A percentile compares a stretch with the other conserved stretches of the same genome.
Evolutionary conservation across 2,329 filamentous ascomycete genomes (phyloP).

Genomic region (Cladosporium halotolerans): DNA sequence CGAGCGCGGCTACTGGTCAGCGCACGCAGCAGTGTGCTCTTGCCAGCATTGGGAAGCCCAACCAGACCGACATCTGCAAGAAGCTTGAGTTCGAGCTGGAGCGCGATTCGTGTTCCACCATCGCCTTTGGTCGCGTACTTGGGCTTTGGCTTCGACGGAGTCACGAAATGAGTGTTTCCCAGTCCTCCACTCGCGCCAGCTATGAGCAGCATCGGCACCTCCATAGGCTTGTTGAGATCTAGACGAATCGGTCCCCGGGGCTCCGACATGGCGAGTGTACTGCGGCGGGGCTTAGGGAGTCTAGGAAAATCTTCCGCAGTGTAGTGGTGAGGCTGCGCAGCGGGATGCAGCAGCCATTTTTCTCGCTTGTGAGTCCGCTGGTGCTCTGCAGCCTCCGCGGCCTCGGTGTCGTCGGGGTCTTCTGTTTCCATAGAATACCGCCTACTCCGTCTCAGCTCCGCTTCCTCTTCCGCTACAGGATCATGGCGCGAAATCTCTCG

Average conservation of each 20-base stretch:
- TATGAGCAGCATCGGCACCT: constrained; percentile 75
- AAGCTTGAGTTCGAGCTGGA: constrained; percentile 89
- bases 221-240: constrained; percentile 61
- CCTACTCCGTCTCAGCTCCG: constrained; percentile 23
- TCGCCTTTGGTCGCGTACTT: constrained; percentile 87
- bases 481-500: constrained; percentile 75
- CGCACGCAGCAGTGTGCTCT: constrained; percentile 83
- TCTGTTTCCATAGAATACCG: constrained; percentile 10
- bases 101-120: constrained; percentile 65
- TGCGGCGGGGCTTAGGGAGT: constrained; percentile 50
- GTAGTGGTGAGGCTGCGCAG: constrained; percentile 66
- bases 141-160: constrained; percentile 65
- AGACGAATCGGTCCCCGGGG: constrained; percentile 62
- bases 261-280: constrained; percentile 58
- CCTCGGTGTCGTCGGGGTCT: constrained; percentile 23
- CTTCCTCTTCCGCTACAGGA: constrained; percentile 63
- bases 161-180: constrained; percentile 89
- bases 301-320: constrained; percentile 52
- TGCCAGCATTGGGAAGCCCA: constrained; percentile 90
- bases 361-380: constrained; percentile 42
- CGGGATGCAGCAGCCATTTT: constrained; percentile 84
- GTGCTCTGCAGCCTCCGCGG: constrained; percentile 12
- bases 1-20: constrained; percentile 83
- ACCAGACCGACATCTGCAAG: constrained; percentile 93
- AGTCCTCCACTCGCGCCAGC: constrained; percentile 83